Base-by-base conservation (phyloP, 2,329 filamentous ascomycete genomes). In the Zymoseptoria crescenta region DNA sequence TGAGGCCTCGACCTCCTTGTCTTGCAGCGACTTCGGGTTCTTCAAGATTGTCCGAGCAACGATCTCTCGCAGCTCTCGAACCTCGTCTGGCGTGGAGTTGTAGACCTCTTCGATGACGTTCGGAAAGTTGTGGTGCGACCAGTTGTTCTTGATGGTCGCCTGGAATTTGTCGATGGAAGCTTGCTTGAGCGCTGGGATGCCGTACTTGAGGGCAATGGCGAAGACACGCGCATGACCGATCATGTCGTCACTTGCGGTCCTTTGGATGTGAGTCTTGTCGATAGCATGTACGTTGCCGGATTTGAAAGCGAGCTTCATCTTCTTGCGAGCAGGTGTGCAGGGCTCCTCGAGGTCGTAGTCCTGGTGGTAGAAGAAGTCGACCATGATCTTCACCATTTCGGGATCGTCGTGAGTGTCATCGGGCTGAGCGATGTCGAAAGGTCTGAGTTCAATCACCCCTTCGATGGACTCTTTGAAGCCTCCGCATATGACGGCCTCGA, bases 101-200 rank as follows among this genome's bases (percentile, higher is more conserved):
- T 75, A 77, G 6, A 71, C 75, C 55, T 75, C 71, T 65, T 71
- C 66, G 56, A 74, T 73, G 19, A 73, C 71, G 28, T 75, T 70
- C 45, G 74, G 67, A 28, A 77, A 70, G 56, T 74, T 71, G 8
- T 68, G 57, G 55, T 71, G 71, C 16, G 62, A 59, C 59, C 72
- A 65, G 58, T 74, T 71, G 35, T 62, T 54, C 19, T 69, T 62
- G n/a, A 75, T 59, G 49, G 75, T 71, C 4, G 52, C 21, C 10
- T 19, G 56, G 55, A 63, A 68, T 45, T 66, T 41, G 45, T 28
- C 30, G 4, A 13, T 16, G 9, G 27, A 13, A 20, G 13, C 50
- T 9, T 52, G 68, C 35, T 62, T 60, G 24, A 64, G 57, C 16
- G 56, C 65, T 8, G 50, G 50, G 10, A 52, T 29, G 21, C 24